These are phyloP conservation scores for Trichoderma sp. DNA, from an alignment of 2,329 filamentous ascomycete genomes.

Conservation along the genomic window DNA sequence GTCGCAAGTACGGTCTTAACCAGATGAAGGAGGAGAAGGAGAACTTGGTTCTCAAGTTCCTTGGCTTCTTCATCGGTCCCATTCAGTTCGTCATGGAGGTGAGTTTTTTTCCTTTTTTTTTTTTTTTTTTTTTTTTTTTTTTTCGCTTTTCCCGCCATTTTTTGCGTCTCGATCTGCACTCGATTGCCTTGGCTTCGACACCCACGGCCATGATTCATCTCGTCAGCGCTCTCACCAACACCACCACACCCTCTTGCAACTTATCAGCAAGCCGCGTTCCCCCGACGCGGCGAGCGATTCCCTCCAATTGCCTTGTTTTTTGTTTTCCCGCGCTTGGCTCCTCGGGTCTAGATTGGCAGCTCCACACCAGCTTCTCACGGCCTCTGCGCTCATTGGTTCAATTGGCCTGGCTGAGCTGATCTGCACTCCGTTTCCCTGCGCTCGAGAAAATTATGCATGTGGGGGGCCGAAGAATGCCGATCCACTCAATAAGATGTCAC, in stretches of 20 bases:
- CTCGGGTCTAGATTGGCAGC: constrained; percentile 35
- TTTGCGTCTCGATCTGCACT: neutral
- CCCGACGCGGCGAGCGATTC: constrained; percentile 16
- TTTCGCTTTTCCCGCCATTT: neutral
- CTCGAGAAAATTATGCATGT: constrained; percentile 25
- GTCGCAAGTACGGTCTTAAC: constrained; percentile 79
- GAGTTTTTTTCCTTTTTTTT: constrained; percentile 33
- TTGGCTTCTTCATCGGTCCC: constrained; percentile 80
- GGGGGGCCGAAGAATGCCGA: constrained; percentile 26
- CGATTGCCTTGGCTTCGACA: neutral
- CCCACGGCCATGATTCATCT: neutral
- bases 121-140: neutral
- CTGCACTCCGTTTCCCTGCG: constrained; percentile 1
- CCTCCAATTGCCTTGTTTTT: constrained; percentile 24
- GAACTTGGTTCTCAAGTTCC: constrained; percentile 80
- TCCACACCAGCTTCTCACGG: constrained; percentile 38
- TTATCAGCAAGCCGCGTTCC: constrained; percentile 19
- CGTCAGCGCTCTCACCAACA: neutral
- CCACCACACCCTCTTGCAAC: neutral
- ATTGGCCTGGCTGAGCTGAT: constrained; percentile 24
- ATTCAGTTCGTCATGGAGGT: constrained; percentile 96
- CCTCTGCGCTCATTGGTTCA: constrained; percentile 31
- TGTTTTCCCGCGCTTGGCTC: constrained; percentile 31
- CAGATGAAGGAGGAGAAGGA: constrained; percentile 91
- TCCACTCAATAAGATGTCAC: constrained; percentile 30